phyloP scores from a whole-genome alignment of 345 rosid species.

The Bretschneidera sinensis region DNA sequence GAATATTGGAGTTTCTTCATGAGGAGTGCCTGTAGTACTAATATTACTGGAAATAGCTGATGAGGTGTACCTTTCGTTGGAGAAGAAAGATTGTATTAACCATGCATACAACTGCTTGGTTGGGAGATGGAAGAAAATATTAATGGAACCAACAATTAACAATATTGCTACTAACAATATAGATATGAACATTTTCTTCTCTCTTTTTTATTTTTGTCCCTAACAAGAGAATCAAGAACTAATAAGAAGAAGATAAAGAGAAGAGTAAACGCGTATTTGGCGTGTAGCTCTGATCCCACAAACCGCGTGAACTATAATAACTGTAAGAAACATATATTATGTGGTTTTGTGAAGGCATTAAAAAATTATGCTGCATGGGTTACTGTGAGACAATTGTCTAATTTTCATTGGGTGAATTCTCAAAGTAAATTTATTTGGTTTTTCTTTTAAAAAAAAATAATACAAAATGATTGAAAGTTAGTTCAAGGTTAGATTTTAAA shows the following conservation, averaged over 20 bases:
- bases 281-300: conserved; percentile 33
- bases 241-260: conserved; percentile 1
- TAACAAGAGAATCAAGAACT: background rate
- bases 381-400: too few species aligned
- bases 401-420: too few species aligned
- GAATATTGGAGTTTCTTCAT: too few species aligned
- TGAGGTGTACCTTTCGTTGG: background rate
- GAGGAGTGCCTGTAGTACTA: background rate
- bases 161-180: conserved; percentile 23
- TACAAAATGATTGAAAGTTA: too few species aligned
- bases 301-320: conserved; percentile 40
- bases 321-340: conserved; percentile 1
- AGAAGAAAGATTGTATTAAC: conserved; percentile 25
- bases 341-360: too few species aligned
- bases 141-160: conserved; percentile 33
- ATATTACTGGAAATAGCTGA: background rate
- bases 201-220: background rate
- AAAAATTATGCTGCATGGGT: too few species aligned
- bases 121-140: conserved; percentile 28
- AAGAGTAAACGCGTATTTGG: conserved; percentile 29
- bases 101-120: conserved; percentile 26
- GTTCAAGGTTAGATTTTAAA: too few species aligned
- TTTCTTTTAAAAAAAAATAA: too few species aligned
- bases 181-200: conserved; percentile 20
- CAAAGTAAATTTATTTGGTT: too few species aligned